phyloP scores from a whole-genome alignment of 2,329 filamentous ascomycete species.

The Aspergillus sp. region DNA sequence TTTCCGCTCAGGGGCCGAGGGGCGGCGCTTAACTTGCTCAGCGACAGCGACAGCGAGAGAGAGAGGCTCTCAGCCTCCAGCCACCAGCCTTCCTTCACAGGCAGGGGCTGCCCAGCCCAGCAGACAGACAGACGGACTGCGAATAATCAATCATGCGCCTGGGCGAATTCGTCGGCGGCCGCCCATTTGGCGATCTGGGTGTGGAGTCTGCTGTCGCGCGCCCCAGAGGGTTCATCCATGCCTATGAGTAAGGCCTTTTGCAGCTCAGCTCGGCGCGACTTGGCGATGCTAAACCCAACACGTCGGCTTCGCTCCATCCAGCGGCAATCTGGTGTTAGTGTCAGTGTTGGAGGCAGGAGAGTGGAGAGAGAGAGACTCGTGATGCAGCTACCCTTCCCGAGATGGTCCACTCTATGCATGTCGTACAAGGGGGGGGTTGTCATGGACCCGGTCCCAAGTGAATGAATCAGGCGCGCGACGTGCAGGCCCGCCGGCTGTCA shows the following conservation, averaged over 20 bases:
- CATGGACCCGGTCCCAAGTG: slow-evolving; percentile 16
- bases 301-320: not conserved
- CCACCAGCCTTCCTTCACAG: not conserved
- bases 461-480: slow-evolving; percentile 13
- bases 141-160: not conserved
- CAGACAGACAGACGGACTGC: not conserved
- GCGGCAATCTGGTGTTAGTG: not conserved
- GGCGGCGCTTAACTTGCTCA: not conserved
- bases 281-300: slow-evolving; percentile 6
- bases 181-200: not conserved
- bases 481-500: slow-evolving; percentile 19
- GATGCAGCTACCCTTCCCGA: slow-evolving; percentile 18
- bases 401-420: slow-evolving; percentile 24
- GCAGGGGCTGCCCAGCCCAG: not conserved
- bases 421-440: slow-evolving; percentile 29
- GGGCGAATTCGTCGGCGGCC: slow-evolving; percentile 4
- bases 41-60: too few species aligned
- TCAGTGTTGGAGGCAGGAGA: slow-evolving; percentile 5
- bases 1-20: not conserved
- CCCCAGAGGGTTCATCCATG: not conserved
- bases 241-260: not conserved
- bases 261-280: not conserved
- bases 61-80: too few species aligned
- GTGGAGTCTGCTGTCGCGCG: slow-evolving; percentile 1
- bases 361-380: slow-evolving; percentile 12